These are phyloP conservation scores for Macrophomina phaseolina DNA, from an alignment of 2,329 filamentous ascomycete species.

Conservation along the genomic window DNA sequence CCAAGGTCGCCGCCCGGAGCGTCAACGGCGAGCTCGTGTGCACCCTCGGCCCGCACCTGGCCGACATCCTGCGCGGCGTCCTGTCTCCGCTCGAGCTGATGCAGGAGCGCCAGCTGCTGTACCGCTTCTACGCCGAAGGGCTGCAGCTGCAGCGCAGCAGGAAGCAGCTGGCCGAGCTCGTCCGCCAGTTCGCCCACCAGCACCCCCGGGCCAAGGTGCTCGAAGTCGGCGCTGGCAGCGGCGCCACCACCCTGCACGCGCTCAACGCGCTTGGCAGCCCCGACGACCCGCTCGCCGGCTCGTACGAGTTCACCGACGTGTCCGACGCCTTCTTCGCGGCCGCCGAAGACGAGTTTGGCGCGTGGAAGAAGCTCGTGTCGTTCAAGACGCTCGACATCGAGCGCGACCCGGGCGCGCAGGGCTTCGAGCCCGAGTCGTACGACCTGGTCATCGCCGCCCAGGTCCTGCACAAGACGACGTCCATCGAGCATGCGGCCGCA, in stretches of 20 bases:
- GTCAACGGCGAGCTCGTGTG: neutral
- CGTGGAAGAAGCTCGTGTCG: neutral
- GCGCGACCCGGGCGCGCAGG: slow-evolving; percentile 22
- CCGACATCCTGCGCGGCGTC: neutral
- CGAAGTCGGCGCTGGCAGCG: slow-evolving; percentile 31
- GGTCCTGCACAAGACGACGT: slow-evolving; percentile 28
- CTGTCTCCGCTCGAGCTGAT: neutral
- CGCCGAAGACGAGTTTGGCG: neutral
- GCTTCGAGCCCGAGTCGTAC: slow-evolving; percentile 20
- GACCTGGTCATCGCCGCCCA: slow-evolving; percentile 25
- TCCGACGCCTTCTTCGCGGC: slow-evolving; percentile 33
- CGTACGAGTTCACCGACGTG: slow-evolving; percentile 35
- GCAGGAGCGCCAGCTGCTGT: slow-evolving; percentile 13
- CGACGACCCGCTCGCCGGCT: neutral
- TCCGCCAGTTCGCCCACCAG: neutral
- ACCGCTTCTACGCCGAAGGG: slow-evolving; percentile 3
- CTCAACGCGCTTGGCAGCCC: neutral
- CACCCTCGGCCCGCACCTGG: neutral
- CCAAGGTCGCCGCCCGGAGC: neutral
- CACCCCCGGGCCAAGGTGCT: slow-evolving; percentile 15
- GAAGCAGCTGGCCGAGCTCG: neutral
- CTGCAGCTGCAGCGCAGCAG: neutral
- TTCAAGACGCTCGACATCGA: slow-evolving; percentile 27
- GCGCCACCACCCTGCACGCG: slow-evolving; percentile 17
- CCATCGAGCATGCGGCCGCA: slow-evolving; percentile 25